These are phyloP conservation scores for Chytridium lagenaria DNA, from an alignment of 371 early-diverging fungal species.

Conservation along the genomic window DNA sequence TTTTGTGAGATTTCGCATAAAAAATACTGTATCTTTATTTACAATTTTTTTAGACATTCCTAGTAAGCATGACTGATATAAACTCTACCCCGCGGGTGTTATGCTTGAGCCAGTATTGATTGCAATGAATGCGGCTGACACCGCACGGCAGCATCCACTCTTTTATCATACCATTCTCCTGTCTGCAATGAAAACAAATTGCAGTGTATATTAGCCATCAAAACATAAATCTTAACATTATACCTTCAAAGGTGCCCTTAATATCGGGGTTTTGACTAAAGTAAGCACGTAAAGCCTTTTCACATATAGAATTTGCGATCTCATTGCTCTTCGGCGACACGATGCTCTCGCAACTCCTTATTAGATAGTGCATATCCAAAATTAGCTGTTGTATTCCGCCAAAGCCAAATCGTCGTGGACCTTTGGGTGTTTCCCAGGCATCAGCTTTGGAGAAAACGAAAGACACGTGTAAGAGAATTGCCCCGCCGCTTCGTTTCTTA, in stretches of 20 bases:
- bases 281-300: constrained; percentile 63
- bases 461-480: not conserved
- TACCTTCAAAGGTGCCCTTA: constrained; percentile 44
- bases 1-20: constrained; percentile 37
- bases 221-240: constrained; percentile 5
- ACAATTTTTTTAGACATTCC: no score
- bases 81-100: no score
- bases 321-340: constrained; percentile 61
- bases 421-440: constrained; percentile 41
- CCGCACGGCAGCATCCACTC: constrained; percentile 49
- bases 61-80: no score
- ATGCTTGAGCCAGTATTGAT: not conserved
- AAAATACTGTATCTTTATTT: no score
- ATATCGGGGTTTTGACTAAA: constrained; percentile 51
- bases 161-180: constrained; percentile 64
- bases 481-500: not conserved
- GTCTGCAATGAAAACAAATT: constrained; percentile 37
- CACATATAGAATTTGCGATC: constrained; percentile 67
- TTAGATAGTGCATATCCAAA: constrained; percentile 71
- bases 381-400: constrained; percentile 72
- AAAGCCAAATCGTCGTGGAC: constrained; percentile 57
- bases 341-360: constrained; percentile 58
- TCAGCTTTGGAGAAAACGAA: not conserved
- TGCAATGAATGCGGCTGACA: not conserved
- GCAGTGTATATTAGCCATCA: not conserved